Conservation (phyloP, 352 stramenopile genomes). For the Phytopythium litorale region DNA sequence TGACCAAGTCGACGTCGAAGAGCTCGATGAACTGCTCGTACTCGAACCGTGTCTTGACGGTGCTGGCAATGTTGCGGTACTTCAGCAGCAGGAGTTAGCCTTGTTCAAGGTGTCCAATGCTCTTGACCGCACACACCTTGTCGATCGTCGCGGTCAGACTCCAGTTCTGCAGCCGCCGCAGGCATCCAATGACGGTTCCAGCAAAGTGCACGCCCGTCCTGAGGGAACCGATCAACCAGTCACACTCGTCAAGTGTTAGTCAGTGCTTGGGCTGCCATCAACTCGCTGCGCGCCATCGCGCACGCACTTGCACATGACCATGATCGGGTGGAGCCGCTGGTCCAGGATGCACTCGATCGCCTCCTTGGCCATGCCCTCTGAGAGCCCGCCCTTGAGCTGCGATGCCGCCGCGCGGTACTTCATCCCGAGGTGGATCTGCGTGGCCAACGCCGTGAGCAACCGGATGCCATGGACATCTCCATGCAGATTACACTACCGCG, state of each 20-base stretch:
- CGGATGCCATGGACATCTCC: too few species aligned
- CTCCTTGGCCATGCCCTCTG: conserved; percentile 83
- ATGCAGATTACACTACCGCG: neutral
- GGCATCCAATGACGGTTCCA: conserved; percentile 77
- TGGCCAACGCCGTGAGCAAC: neutral
- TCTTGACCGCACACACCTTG: conserved; percentile 35
- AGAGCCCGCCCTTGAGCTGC: conserved; percentile 60
- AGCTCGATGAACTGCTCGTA: conserved; percentile 90
- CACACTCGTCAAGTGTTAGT: neutral
- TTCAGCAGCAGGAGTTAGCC: conserved; percentile 10
- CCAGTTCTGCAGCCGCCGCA: conserved; percentile 83
- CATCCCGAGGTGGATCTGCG: conserved; percentile 72
- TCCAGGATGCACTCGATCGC: conserved; percentile 83
- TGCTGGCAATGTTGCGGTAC: conserved; percentile 86
- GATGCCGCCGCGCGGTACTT: conserved; percentile 72
- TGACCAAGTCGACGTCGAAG: conserved; percentile 85
- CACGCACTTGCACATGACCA: conserved; percentile 88
- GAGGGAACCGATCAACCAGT: neutral
- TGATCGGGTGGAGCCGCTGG: conserved; percentile 68
- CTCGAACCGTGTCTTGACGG: conserved; percentile 83
- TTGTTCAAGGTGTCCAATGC: neutral
- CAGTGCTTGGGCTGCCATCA: neutral
- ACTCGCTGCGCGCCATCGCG: neutral
- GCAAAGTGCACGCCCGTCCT: conserved; percentile 74
- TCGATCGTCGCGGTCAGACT: conserved; percentile 85